Evolutionary conservation across 371 early-diverging fungal genomes (phyloP).

Genomic region (Neoconidiobolus thromboides): DNA sequence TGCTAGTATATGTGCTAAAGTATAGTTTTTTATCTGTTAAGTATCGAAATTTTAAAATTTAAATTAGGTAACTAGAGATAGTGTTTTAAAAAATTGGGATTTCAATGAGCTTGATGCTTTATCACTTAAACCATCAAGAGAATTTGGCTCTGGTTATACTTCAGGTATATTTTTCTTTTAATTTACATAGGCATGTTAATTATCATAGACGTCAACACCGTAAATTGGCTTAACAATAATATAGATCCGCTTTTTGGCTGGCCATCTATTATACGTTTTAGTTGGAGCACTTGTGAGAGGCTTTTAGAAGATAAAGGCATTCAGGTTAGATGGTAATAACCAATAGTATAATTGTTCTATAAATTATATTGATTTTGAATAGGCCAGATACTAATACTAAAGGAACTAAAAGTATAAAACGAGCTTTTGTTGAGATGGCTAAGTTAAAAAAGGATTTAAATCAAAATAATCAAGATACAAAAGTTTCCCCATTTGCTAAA

Average conservation of each 20-base stretch:
- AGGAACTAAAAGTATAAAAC: too few species aligned
- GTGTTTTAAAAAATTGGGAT: slow-evolving; percentile 54
- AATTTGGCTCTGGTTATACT: slow-evolving; percentile 96
- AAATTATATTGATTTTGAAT: too few species aligned
- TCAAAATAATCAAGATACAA: too few species aligned
- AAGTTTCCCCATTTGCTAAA: too few species aligned
- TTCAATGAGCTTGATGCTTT: slow-evolving; percentile 45
- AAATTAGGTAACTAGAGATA: slow-evolving; percentile 69
- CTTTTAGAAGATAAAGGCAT: too few species aligned
- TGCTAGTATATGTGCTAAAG: slow-evolving; percentile 97
- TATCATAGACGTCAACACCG: slow-evolving; percentile 74
- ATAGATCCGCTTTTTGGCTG: slow-evolving; percentile 83
- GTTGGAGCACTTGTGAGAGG: slow-evolving; percentile 65
- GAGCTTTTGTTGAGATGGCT: too few species aligned
- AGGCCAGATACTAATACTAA: too few species aligned
- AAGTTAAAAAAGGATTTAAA: too few species aligned
- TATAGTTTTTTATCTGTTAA: slow-evolving; percentile 3
- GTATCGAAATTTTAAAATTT: background rate
- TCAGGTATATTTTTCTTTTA: slow-evolving; percentile 23
- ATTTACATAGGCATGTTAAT: background rate
- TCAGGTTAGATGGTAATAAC: too few species aligned
- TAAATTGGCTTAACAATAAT: slow-evolving; percentile 65
- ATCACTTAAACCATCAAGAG: slow-evolving; percentile 17
- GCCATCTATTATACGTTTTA: slow-evolving; percentile 82
- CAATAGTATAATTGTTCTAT: too few species aligned